Conservation (phyloP, 2,329 filamentous ascomycete species). For the Colletotrichum sp. region DNA sequence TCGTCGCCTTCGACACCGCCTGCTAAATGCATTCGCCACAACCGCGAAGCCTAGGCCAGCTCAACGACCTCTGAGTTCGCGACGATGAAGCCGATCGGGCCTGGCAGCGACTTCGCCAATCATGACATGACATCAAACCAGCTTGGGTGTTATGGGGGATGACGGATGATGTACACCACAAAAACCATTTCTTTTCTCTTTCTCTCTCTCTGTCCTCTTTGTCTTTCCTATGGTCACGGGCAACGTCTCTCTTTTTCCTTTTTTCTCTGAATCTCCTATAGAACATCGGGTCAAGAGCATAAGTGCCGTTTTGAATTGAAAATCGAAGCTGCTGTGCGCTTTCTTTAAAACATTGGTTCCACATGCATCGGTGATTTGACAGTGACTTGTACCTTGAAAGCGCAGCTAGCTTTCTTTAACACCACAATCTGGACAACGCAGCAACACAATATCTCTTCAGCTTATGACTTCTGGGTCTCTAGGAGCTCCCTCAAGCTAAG, state of each 20-base stretch:
- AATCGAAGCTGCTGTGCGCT: background rate
- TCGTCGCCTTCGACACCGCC: slow-evolving; percentile 5
- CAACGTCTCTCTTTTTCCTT: background rate
- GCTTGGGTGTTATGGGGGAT: background rate
- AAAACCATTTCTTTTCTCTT: background rate
- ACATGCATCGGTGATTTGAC: background rate
- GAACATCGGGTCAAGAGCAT: background rate
- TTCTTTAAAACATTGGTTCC: background rate
- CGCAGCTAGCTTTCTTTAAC: fast-evolving
- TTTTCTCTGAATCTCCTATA: background rate
- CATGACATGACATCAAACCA: background rate
- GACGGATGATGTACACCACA: background rate
- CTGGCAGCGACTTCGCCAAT: background rate
- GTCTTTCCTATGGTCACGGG: background rate
- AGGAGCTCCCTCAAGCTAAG: background rate
- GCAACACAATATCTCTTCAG: fast-evolving
- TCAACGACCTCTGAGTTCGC: background rate
- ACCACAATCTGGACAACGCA: fast-evolving
- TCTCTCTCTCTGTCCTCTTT: background rate
- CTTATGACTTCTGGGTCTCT: fast-evolving
- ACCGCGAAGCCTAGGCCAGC: background rate
- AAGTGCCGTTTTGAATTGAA: background rate
- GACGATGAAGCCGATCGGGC: background rate
- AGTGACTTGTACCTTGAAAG: background rate
- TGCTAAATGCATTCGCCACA: background rate